These are phyloP conservation scores for Xenoacremonium recifei DNA, from an alignment of 2,329 filamentous ascomycete species.

Conservation along the genomic window DNA sequence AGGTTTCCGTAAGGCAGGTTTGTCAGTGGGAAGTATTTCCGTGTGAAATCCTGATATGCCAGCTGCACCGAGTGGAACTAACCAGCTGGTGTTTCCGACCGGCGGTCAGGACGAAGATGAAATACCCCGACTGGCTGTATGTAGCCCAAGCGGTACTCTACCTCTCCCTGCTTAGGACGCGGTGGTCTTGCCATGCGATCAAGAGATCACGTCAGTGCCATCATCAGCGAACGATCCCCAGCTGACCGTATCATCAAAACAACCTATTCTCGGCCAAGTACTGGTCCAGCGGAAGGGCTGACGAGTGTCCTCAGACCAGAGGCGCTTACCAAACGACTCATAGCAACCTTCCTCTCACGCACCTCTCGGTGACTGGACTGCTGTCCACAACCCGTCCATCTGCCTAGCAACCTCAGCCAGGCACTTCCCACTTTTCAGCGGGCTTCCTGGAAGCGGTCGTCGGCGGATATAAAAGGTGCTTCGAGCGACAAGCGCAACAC, in stretches of 20 bases:
- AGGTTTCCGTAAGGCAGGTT: constrained; percentile 38
- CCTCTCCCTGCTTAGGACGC: constrained; percentile 25
- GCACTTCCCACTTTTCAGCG: constrained; percentile 53
- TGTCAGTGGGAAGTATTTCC: constrained; percentile 44
- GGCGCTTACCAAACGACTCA: constrained; percentile 77
- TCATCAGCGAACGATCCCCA: constrained; percentile 14
- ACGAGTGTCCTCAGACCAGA: constrained; percentile 72
- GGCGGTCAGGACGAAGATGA: constrained; percentile 31
- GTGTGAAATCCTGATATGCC: constrained; percentile 43
- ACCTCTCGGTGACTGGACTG: constrained; percentile 57
- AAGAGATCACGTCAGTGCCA: constrained; percentile 17
- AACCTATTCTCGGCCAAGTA: constrained; percentile 48
- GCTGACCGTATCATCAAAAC: constrained; percentile 33
- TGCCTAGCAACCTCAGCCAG: constrained; percentile 27
- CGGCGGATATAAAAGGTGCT: constrained; percentile 60
- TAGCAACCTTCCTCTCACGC: constrained; percentile 62
- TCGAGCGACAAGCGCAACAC: constrained; percentile 74
- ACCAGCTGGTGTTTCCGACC: constrained; percentile 43
- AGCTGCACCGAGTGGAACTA: constrained; percentile 30
- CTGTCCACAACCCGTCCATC: constrained; percentile 50
- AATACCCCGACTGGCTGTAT: constrained; percentile 47
- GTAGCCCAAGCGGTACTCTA: constrained; percentile 47
- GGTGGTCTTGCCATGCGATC: constrained; percentile 20
- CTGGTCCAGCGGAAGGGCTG: constrained; percentile 64
- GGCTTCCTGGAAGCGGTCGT: constrained; percentile 31